Conservation (phyloP, 768 basidiomycete species). For the Pseudohyphozyma bogoriensis region DNA sequence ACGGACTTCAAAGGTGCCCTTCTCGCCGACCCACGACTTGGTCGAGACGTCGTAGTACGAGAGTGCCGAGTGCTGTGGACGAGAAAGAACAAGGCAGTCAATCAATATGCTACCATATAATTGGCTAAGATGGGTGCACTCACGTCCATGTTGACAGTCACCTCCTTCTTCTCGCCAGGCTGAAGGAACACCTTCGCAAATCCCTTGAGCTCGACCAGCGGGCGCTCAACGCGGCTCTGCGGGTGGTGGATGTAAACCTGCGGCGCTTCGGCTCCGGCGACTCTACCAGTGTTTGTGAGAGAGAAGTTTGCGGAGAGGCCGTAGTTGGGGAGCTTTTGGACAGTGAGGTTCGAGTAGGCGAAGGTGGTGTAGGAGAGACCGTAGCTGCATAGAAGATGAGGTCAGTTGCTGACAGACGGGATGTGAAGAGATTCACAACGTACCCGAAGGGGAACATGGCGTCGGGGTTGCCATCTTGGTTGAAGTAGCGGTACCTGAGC, state of each 20-base stretch:
- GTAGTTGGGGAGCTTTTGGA: too few relatives aligned
- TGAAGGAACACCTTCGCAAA: slow-evolving; percentile 52
- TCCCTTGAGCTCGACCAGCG: slow-evolving; percentile 51
- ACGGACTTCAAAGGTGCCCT: slow-evolving; percentile 37
- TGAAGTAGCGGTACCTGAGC: slow-evolving; percentile 43
- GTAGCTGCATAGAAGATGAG: slow-evolving; percentile 69
- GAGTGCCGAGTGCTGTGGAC: slow-evolving; percentile 57
- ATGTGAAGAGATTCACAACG: slow-evolving; percentile 43
- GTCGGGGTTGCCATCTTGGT: slow-evolving; percentile 58
- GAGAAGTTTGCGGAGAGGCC: slow-evolving; percentile 35
- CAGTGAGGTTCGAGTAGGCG: slow-evolving; percentile 46
- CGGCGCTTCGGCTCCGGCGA: slow-evolving; percentile 56
- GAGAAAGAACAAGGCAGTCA: too few relatives aligned
- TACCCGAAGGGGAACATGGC: slow-evolving; percentile 48
- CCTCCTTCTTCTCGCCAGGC: slow-evolving; percentile 44
- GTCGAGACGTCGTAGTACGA: slow-evolving; percentile 19
- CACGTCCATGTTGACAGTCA: slow-evolving; percentile 49
- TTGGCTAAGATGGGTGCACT: too few relatives aligned
- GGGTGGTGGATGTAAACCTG: slow-evolving; percentile 55
- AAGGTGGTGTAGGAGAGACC: slow-evolving; percentile 72
- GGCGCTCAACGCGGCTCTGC: slow-evolving; percentile 46
- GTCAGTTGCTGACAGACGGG: slow-evolving; percentile 51
- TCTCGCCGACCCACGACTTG: slow-evolving; percentile 45
- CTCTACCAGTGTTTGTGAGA: slow-evolving; percentile 53
- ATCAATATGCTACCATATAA: too few relatives aligned